Evolutionary conservation across 176 grass and related monocot species (phyloP).

Genomic region (Rhynchospora breviuscula): DNA sequence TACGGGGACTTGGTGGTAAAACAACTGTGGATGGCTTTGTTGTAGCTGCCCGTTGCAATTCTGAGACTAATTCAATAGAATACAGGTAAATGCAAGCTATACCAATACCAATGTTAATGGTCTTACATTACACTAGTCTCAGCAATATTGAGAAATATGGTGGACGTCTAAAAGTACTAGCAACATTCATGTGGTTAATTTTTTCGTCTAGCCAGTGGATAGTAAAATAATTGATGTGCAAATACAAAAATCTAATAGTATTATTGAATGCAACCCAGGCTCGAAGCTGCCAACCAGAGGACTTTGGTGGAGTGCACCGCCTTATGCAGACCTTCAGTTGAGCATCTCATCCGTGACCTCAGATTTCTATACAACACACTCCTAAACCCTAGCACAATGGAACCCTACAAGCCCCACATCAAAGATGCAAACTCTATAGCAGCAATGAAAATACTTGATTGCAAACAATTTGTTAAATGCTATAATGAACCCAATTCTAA

Average conservation of each 20-base stretch:
- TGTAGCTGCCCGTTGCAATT: slow-evolving; percentile 64
- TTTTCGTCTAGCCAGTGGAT: not conserved
- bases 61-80: slow-evolving; percentile 64
- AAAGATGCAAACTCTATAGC: slow-evolving; percentile 38
- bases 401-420: slow-evolving; percentile 48
- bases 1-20: slow-evolving; percentile 52
- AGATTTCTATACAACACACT: slow-evolving; percentile 69
- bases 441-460: slow-evolving; percentile 75
- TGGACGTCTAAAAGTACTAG: not conserved
- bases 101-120: not conserved
- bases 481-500: slow-evolving; percentile 46
- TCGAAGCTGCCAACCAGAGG: slow-evolving; percentile 38
- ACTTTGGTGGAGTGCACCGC: not conserved
- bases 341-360: slow-evolving; percentile 58
- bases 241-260: not conserved
- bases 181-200: not conserved
- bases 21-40: slow-evolving; percentile 45
- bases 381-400: slow-evolving; percentile 66
- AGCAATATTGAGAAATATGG: not conserved
- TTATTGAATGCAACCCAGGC: slow-evolving; percentile 38
- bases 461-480: slow-evolving; percentile 89
- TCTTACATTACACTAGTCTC: not conserved
- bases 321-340: slow-evolving; percentile 40
- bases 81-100: slow-evolving; percentile 47
- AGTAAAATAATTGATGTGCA: not conserved